These are phyloP conservation scores for Penicillium sp. DNA, from an alignment of 2,329 filamentous ascomycete species.

Conservation along the genomic window DNA sequence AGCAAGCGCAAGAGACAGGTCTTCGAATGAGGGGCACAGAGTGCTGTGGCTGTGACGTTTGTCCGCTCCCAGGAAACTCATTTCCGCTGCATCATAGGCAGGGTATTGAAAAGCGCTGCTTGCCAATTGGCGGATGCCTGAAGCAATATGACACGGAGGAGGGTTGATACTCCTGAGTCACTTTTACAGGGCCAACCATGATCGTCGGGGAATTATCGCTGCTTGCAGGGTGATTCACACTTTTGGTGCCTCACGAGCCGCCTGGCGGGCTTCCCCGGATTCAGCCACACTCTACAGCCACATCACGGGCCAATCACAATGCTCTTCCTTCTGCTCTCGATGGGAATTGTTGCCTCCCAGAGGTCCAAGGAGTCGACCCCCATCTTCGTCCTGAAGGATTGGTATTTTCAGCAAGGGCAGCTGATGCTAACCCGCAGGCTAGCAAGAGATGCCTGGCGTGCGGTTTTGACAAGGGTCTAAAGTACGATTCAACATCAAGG, in stretches of 20 bases:
- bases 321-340: constrained; percentile 4
- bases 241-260: constrained; percentile 6
- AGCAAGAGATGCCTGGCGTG: background rate
- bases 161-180: background rate
- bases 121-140: constrained; percentile 10
- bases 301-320: constrained; percentile 12
- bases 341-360: background rate
- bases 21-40: background rate
- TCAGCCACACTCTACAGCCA: constrained; percentile 19
- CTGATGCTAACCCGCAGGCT: background rate
- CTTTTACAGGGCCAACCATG: background rate
- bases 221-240: constrained; percentile 5
- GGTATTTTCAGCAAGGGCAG: background rate
- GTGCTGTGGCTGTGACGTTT: background rate
- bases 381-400: background rate
- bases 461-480: background rate
- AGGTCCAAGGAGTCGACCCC: background rate
- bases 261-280: constrained; percentile 19
- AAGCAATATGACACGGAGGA: background rate
- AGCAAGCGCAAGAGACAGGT: background rate
- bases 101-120: constrained; percentile 1
- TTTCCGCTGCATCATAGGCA: constrained; percentile 8
- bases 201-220: constrained; percentile 12
- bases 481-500: background rate
- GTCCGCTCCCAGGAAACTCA: background rate